Evolutionary conservation across 441 rosid genomes (phyloP).

Genomic region (Arabidopsis lyrata): DNA sequence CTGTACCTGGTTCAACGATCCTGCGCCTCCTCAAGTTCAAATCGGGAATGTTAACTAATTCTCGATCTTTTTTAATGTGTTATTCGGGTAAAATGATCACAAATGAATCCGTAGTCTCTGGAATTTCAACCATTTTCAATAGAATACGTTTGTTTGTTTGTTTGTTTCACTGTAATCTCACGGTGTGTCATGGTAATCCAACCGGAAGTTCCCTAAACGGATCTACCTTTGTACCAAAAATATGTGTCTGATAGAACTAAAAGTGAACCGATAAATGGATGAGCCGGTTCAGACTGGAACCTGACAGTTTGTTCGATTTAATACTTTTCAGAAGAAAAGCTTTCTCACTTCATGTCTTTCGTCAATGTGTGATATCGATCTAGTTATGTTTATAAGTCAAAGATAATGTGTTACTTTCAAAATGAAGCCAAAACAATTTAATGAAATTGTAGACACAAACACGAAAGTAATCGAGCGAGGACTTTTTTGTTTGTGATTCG

Average conservation of each 20-base stretch:
- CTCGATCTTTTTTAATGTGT: conserved; percentile 24
- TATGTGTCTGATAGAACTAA: neutral
- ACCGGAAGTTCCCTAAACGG: conserved; percentile 11
- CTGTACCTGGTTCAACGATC: conserved; percentile 20
- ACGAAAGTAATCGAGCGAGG: neutral
- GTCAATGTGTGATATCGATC: neutral
- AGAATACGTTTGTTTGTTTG: conserved; percentile 22
- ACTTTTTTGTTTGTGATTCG: neutral
- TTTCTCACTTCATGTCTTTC: neutral
- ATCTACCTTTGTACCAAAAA: conserved; percentile 8
- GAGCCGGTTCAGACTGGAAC: neutral
- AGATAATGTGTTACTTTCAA: neutral
- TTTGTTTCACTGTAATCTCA: conserved; percentile 20
- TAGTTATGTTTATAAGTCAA: neutral
- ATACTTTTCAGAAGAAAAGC: neutral
- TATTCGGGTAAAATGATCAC: conserved; percentile 13
- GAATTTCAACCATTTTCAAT: conserved; percentile 21
- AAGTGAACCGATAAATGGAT: neutral
- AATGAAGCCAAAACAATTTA: neutral
- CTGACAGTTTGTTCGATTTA: neutral
- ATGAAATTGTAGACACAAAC: neutral
- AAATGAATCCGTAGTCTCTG: conserved; percentile 27
- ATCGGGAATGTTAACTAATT: conserved; percentile 2
- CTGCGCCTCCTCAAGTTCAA: conserved; percentile 6
- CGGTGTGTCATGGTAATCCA: conserved; percentile 9